Conservation (phyloP, 306 rosid species). For the Citrullus amarus region DNA sequence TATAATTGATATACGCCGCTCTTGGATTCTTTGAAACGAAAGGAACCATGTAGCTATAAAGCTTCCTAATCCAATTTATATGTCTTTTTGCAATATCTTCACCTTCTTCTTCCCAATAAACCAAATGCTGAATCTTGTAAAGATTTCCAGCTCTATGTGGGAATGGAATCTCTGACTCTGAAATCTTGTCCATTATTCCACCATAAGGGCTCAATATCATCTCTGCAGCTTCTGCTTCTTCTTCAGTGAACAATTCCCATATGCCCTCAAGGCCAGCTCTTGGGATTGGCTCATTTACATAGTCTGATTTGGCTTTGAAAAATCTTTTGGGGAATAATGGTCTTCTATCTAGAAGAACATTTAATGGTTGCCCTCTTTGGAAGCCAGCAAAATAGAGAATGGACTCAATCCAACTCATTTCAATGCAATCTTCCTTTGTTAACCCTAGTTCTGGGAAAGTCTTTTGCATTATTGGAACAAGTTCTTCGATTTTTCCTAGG, state of each 20-base stretch:
- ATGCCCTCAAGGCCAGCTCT: conserved; percentile 5
- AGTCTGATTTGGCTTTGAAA: conserved; percentile 24
- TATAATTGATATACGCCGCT: not conserved
- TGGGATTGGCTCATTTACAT: conserved; percentile 14
- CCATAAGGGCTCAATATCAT: conserved; percentile 7
- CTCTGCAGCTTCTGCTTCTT: not conserved
- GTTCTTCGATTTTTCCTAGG: conserved; percentile 8
- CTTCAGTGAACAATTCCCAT: not conserved
- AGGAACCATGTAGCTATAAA: not conserved
- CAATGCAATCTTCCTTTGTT: not conserved
- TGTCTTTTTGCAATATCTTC: not conserved
- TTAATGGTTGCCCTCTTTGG: too few relatives aligned
- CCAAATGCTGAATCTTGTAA: not conserved
- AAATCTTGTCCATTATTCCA: conserved; percentile 5
- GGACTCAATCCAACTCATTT: conserved; percentile 20
- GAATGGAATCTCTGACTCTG: not conserved
- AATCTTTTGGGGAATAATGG: not conserved
- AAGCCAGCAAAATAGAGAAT: too few relatives aligned
- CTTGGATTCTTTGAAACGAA: not conserved
- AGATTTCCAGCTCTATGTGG: conserved; percentile 10
- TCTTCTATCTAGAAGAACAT: not conserved
- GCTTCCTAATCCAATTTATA: not conserved
- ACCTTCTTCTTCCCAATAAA: conserved; percentile 3
- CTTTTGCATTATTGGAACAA: conserved; percentile 8
- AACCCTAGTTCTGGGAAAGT: conserved; percentile 14